Evolutionary conservation across 768 basidiomycete genomes (phyloP).

Genomic region (Lentinus tigrinus): DNA sequence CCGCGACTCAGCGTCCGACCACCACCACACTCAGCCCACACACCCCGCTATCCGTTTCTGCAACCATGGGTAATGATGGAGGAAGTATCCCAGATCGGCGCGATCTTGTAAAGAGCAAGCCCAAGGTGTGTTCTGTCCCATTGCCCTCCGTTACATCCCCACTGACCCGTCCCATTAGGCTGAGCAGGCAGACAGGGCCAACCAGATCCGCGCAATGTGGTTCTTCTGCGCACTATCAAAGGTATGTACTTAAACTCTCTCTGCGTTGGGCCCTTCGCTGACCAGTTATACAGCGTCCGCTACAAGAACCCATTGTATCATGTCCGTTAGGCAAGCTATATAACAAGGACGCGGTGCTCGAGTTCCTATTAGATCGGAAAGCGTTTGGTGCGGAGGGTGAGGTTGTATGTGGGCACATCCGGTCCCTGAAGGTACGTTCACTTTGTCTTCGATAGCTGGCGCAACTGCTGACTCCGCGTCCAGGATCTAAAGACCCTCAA

Average conservation of each 20-base stretch:
- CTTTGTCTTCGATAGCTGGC: background rate
- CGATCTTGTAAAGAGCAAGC: constrained; percentile 71
- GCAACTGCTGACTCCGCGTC: background rate
- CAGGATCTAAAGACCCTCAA: constrained; percentile 86
- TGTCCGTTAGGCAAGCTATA: constrained; percentile 93
- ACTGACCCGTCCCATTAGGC: constrained; percentile 41
- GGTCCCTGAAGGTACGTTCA: constrained; percentile 76
- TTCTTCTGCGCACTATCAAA: constrained; percentile 95
- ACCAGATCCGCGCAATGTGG: constrained; percentile 86
- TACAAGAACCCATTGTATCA: constrained; percentile 87
- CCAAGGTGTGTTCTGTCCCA: constrained; percentile 48
- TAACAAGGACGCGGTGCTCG: constrained; percentile 92
- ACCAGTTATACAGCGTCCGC: constrained; percentile 52
- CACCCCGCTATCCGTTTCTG: background rate
- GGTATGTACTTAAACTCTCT: constrained; percentile 42
- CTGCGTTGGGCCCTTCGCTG: background rate
- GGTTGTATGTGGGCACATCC: constrained; percentile 85
- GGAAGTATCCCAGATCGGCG: constrained; percentile 85
- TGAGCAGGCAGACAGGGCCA: constrained; percentile 88
- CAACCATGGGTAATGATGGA: constrained; percentile 81
- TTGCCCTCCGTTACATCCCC: background rate
- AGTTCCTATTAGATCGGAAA: constrained; percentile 80
- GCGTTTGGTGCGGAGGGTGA: constrained; percentile 88
- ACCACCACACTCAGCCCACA: background rate
- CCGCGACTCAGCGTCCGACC: constrained; percentile 11